Base-by-base conservation (phyloP, 345 rosid genomes). In the Citrus sp. region DNA sequence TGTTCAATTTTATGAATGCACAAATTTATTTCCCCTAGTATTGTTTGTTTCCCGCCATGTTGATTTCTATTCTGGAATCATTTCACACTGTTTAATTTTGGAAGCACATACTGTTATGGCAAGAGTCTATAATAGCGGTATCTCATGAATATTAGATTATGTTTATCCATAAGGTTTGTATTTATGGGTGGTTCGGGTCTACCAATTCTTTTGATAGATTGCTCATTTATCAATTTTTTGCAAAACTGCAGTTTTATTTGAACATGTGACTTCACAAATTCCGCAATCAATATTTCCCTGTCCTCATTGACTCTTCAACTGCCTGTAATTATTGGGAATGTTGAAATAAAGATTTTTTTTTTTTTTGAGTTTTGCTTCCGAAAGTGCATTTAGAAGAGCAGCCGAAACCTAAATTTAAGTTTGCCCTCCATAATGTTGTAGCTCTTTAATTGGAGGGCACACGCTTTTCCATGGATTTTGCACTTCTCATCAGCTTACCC, bases 301-400 rank as follows among this genome's bases (percentile, higher is more conserved):
- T 70, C 55, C 35, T 7, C 2, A 8, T 37, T 37, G 40, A 37
- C 40, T 37, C 40, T 27, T 46, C 12, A 4, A 70, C 21, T 70
- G 30, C n/a, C 72, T 24, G 72, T 40, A 67, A n/a, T 67, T 67
- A 27, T 67, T 68, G 32, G 24, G 55, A 70, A 70, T 27, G 60
- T 9, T 49, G 37, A 46, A 4, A 25, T 56, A 49, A 49, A n/a
- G 18, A 24, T 38, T 8, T 38, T 38, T 38, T 38, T 10, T 12
- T 60, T 25, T 60, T 37, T 37, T 4, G 2, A 61, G 28, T 61
- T 61, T 25, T 54, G 22, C 2, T 54, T 54, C 22, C 5, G 22
- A 54, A 14, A 18, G 2, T 51, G 9, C 22, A 16, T 16, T 51
- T 51, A 51, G 19, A 51, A 14, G 56, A 51, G 21, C 56, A 16